A percentile compares a stretch with the other conserved stretches of the same genome.
phyloP scores from a whole-genome alignment of 2,329 filamentous ascomycete species.

The Pseudohalonectria lignicola region DNA sequence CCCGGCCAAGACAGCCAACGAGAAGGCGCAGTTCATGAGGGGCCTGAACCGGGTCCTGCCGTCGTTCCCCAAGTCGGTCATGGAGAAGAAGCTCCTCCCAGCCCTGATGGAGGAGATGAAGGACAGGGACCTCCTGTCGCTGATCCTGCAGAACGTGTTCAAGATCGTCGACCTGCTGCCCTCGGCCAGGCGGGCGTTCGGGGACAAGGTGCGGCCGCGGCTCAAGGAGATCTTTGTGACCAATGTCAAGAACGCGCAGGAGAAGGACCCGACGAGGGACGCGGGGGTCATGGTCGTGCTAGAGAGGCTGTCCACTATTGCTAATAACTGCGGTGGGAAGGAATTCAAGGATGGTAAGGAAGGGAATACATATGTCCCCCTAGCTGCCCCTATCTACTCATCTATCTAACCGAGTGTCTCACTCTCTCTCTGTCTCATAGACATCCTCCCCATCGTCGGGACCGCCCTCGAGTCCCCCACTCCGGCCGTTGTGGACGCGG shows the following conservation, averaged over 20 bases:
- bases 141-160: slow-evolving; percentile 87
- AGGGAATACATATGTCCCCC: no score
- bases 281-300: slow-evolving; percentile 85
- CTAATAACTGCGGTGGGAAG: slow-evolving; percentile 74
- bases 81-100: slow-evolving; percentile 89
- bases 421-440: no score
- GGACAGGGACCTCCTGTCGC: slow-evolving; percentile 72
- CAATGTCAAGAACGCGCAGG: slow-evolving; percentile 45
- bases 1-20: slow-evolving; percentile 80
- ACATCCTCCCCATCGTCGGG: slow-evolving; percentile 78
- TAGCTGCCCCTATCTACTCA: no score
- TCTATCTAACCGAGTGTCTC: no score
- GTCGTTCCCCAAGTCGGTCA: slow-evolving; percentile 84
- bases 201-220: slow-evolving; percentile 74
- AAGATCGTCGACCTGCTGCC: slow-evolving; percentile 75
- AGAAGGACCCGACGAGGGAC: slow-evolving; percentile 75
- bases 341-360: slow-evolving; percentile 86
- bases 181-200: slow-evolving; percentile 65
- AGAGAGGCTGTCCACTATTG: slow-evolving; percentile 67
- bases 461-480: slow-evolving; percentile 81
- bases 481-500: slow-evolving; percentile 78
- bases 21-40: slow-evolving; percentile 86
- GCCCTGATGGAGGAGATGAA: slow-evolving; percentile 89
- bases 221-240: slow-evolving; percentile 73
- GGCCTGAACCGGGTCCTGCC: slow-evolving; percentile 78